Evolutionary conservation across 2,329 filamentous ascomycete genomes (phyloP).

Genomic region (Chaetomiaceae sp.): DNA sequence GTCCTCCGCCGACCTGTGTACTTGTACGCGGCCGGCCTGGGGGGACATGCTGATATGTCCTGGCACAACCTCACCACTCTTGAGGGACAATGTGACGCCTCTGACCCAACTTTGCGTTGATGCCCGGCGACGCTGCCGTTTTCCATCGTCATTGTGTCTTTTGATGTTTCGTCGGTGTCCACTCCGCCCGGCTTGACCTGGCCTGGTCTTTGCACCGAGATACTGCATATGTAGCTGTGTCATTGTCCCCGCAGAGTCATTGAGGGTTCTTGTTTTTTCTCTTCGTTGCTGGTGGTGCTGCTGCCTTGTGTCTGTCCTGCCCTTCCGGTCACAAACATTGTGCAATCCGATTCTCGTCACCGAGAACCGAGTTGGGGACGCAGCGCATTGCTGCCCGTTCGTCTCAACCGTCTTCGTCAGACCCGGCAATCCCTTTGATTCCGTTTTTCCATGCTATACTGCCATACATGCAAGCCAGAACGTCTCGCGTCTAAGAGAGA

Average conservation of each 20-base stretch:
- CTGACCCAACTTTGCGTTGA: slow-evolving; percentile 52
- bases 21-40: slow-evolving; percentile 36
- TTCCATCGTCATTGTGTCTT: slow-evolving; percentile 18
- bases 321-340: background rate
- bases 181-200: background rate
- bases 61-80: slow-evolving; percentile 56
- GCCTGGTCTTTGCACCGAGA: too few relatives aligned
- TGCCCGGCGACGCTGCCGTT: slow-evolving; percentile 21
- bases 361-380: too few relatives aligned
- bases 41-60: slow-evolving; percentile 57
- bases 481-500: slow-evolving; percentile 24
- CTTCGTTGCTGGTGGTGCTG: background rate
- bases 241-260: background rate
- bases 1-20: slow-evolving; percentile 43
- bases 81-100: slow-evolving; percentile 57
- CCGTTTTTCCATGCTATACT: slow-evolving; percentile 51
- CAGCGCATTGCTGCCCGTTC: too few relatives aligned
- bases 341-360: too few relatives aligned
- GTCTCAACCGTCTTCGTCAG: slow-evolving; percentile 9
- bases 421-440: slow-evolving; percentile 38
- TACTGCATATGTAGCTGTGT: background rate
- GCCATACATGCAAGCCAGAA: slow-evolving; percentile 44
- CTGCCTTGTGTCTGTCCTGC: background rate
- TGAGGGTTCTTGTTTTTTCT: background rate
- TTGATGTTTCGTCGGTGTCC: slow-evolving; percentile 16